phyloP scores from a whole-genome alignment of 495 filamentous ascomycete species.

The Penicillium lividum region DNA sequence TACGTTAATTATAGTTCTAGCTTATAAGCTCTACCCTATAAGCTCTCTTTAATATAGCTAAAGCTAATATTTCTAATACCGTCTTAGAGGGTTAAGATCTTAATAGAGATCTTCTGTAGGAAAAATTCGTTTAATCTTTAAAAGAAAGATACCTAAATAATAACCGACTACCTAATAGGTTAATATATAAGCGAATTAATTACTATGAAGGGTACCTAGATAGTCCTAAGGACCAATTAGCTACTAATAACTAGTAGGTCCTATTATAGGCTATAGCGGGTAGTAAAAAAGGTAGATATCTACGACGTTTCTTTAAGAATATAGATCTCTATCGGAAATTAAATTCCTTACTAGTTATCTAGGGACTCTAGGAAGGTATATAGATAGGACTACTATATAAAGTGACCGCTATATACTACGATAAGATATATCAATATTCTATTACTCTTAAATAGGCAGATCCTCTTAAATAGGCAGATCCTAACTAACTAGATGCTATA shows the following conservation, averaged over 20 bases:
- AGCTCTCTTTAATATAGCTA: not conserved
- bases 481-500: not conserved
- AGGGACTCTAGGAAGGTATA: constrained; percentile 15
- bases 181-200: constrained; percentile 19
- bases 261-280: not conserved
- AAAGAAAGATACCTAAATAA: constrained; percentile 16
- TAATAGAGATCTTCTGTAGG: not conserved
- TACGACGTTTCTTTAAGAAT: constrained; percentile 9
- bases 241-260: constrained; percentile 13
- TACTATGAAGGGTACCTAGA: constrained; percentile 15
- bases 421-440: constrained; percentile 12
- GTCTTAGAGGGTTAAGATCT: not conserved
- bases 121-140: constrained; percentile 7
- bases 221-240: constrained; percentile 1
- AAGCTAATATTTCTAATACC: not conserved
- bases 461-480: not conserved
- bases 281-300: constrained; percentile 10
- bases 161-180: constrained; percentile 8
- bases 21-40: not conserved
- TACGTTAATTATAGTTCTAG: not conserved
- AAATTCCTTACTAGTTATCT: constrained; percentile 7
- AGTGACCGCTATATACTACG: constrained; percentile 15
- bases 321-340: constrained; percentile 1
- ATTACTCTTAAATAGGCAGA: not conserved
- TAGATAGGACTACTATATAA: constrained; percentile 18